Evolutionary conservation across 768 basidiomycete genomes (phyloP).

Genomic region (Gloeopeniophorella convolvens): DNA sequence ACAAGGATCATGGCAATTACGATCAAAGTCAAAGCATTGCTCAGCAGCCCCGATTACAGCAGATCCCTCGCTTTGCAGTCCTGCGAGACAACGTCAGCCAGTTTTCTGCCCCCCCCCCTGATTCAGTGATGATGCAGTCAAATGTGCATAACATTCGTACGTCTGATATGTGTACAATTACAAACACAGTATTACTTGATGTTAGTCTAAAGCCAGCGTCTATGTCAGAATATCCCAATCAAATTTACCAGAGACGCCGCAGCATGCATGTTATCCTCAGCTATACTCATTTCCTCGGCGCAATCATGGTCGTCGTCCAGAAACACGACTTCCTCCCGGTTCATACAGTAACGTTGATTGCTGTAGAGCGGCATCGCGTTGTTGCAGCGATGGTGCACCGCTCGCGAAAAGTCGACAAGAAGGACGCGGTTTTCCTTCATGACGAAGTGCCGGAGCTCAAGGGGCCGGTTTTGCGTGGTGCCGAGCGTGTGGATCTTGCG

Average conservation of each 20-base stretch:
- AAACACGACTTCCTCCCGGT: neutral
- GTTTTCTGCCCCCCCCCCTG: no score
- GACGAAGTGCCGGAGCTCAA: constrained; percentile 15
- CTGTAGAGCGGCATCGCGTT: constrained; percentile 8
- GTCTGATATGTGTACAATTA: no score
- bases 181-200: neutral
- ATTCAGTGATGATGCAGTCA: no score
- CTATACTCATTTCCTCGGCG: neutral
- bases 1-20: no score
- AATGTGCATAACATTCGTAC: no score
- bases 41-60: no score
- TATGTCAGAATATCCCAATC: no score
- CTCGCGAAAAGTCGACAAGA: constrained; percentile 13
- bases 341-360: constrained; percentile 5
- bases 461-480: constrained; percentile 10
- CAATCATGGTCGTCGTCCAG: constrained; percentile 1
- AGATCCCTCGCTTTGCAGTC: no score
- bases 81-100: no score
- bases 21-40: no score
- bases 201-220: no score
- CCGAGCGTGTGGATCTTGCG: constrained; percentile 10
- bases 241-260: no score
- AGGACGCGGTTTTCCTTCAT: constrained; percentile 13
- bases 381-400: constrained; percentile 10
- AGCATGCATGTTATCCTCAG: neutral